A percentile compares a stretch with the other conserved stretches of the same genome.
These are phyloP conservation scores for Rhizoclosmatium globosum DNA, from an alignment of 192 early-diverging fungal species.

Conservation along the genomic window DNA sequence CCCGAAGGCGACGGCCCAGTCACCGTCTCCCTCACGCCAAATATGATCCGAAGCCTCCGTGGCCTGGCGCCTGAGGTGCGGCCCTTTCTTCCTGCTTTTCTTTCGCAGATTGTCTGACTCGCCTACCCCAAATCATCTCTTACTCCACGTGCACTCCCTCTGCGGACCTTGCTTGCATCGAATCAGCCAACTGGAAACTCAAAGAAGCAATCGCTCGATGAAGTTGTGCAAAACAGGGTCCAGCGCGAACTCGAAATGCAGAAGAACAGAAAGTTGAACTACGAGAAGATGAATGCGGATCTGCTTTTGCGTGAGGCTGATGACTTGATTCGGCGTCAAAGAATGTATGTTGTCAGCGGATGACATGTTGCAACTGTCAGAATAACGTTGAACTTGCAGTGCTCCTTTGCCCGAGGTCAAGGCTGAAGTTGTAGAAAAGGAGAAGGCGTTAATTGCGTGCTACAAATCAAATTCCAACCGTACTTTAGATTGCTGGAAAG, in stretches of 20 bases:
- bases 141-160: background rate
- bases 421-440: constrained; percentile 26
- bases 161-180: background rate
- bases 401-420: constrained; percentile 30
- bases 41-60: constrained; percentile 29
- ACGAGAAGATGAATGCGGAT: constrained; percentile 53
- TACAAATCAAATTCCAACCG: constrained; percentile 59
- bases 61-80: constrained; percentile 14
- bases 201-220: constrained; percentile 38
- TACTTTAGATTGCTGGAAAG: constrained; percentile 69
- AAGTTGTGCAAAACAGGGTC: constrained; percentile 45
- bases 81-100: background rate
- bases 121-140: background rate
- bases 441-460: constrained; percentile 46
- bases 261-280: constrained; percentile 43
- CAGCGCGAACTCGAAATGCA: constrained; percentile 46
- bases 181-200: background rate
- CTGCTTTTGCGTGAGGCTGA: constrained; percentile 55
- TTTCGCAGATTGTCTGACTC: background rate
- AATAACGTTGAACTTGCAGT: constrained; percentile 13
- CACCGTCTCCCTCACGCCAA: constrained; percentile 30
- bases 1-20: constrained; percentile 25
- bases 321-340: constrained; percentile 49
- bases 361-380: background rate
- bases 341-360: constrained; percentile 33